Base-by-base conservation (phyloP, 2,329 filamentous ascomycete genomes). In the Cladosporium phlei region DNA sequence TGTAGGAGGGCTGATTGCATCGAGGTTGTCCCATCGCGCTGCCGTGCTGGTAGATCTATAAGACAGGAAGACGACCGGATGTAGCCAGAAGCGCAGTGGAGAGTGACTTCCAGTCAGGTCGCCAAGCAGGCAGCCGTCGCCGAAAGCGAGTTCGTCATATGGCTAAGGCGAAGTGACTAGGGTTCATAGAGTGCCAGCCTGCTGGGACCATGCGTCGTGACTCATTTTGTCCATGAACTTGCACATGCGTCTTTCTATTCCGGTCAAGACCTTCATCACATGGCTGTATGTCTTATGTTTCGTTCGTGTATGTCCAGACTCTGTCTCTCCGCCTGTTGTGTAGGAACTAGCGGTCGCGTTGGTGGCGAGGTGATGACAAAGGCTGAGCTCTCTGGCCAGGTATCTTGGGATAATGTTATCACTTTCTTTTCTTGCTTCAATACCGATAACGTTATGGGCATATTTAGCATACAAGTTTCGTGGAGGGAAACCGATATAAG, bases 61-160 rank as follows among this genome's bases (percentile, higher is more conserved):
- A 19, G n/a, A 37, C 14, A 25, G 2, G 24, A 37, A 37, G 34
- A 24, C 34, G 34, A 37, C 22, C 20, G 34, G 24, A 24, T 5
- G 34, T 20, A 12, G 20, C 19, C 34, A 22, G 34, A 20, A 37
- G 34, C 34, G 34, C 34, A 25, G n/a, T 37, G 34, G 24, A 37
- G 34, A 37, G 24, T n/a, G 8, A 37, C 34, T 20, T 37, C 34
- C 34, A 37, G 24, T 7, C 20, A 25, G n/a, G 24, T 20, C 22
- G 34, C 34, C 34, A 37, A 37, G 34, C 34, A 37, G 34, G 34
- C 34, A 37, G 34, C 34, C 34, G 24, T 37, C 24, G 34, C 24
- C 34, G 34, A 8, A 37, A 37, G 34, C 34, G 34, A 37, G 34
- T 35, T 21, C 32, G 32, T 35, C 32, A 21, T 20, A 20, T 11